Conservation (phyloP, 2,329 filamentous ascomycete genomes). For the Pyricularia grisea region DNA sequence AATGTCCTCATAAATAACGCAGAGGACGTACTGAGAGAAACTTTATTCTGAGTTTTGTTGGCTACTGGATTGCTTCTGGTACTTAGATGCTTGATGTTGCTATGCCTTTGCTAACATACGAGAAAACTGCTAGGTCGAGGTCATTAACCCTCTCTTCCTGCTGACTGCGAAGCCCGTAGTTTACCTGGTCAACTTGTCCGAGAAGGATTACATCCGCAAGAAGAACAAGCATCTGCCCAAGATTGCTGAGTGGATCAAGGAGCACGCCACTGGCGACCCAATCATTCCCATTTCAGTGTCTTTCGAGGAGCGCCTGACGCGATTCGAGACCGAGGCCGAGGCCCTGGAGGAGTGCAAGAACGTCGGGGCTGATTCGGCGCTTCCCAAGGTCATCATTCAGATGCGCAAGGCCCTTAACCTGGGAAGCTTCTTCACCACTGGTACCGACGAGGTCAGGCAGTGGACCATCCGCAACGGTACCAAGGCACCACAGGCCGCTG, state of each 20-base stretch:
- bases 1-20: constrained; percentile 69
- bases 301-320: constrained; percentile 85
- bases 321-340: constrained; percentile 68
- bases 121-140: constrained; percentile 63
- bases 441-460: constrained; percentile 91
- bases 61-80: not conserved
- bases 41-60: constrained; percentile 52
- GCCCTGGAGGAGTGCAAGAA: constrained; percentile 81
- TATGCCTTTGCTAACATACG: not conserved
- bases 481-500: constrained; percentile 95
- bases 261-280: constrained; percentile 76
- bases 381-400: constrained; percentile 83
- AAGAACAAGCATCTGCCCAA: constrained; percentile 99
- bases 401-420: constrained; percentile 92
- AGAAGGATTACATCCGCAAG: constrained; percentile 94
- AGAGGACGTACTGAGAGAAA: constrained; percentile 84
- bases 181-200: constrained; percentile 92
- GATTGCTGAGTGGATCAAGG: constrained; percentile 92
- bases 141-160: constrained; percentile 93
- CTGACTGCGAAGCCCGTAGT: constrained; percentile 95
- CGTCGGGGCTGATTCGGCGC: constrained; percentile 73
- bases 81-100: not conserved
- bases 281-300: constrained; percentile 89
- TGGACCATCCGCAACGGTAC: constrained; percentile 95
- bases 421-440: constrained; percentile 94